Base-by-base conservation (phyloP, 2,329 filamentous ascomycete genomes). In the Trichoderma koningiopsis region DNA sequence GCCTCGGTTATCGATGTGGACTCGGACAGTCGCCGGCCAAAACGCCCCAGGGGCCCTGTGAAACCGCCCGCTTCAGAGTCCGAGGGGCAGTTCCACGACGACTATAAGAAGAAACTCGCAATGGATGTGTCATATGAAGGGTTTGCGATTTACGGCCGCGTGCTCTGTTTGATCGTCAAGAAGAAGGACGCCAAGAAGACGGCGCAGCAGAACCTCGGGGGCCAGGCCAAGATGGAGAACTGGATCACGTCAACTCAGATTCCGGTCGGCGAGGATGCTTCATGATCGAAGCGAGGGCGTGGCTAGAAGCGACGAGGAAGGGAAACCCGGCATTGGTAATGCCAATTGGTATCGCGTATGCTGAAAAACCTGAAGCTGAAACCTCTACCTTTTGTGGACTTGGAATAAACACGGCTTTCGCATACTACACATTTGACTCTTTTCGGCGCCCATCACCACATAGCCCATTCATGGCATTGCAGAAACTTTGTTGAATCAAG, bases 111-210 rank as follows among this genome's bases (percentile, higher is more conserved):
- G 83, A 98, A 97, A 79, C 82, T 97, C 74, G 88, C 87, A 24
- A 88, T 97, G 83, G 90, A 91, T 71, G 96, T 95, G 31, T 90
- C 89, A 16, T 99, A 98, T 80, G 94, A 98, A 76, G 95, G 96
- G 10, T 98, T 98, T 81, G 92, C 91, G 75, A 97, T 99, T 76
- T 97, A 97, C 81, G 94, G 96, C 13, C 91, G 93, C 74, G 93
- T 97, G 58, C 84, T 99, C 31, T 98, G 94, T 79, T 85, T 99
- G 70, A 91, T 99, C 10, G 90, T 99, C 76, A 90, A 89, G 79
- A 92, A 91, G 77, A 89, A 91, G 71, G 91, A 89, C 72, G 85
- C 80, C 73, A 85, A 81, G 73, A 85, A 81, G 73, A 78, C 79
- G 58, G 40, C 40, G 40, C 79, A 75, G 68, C 76, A 76, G 68